These are phyloP conservation scores for Kwoniella shivajii DNA, from an alignment of 1,284 basidiomycete species.

Conservation along the genomic window DNA sequence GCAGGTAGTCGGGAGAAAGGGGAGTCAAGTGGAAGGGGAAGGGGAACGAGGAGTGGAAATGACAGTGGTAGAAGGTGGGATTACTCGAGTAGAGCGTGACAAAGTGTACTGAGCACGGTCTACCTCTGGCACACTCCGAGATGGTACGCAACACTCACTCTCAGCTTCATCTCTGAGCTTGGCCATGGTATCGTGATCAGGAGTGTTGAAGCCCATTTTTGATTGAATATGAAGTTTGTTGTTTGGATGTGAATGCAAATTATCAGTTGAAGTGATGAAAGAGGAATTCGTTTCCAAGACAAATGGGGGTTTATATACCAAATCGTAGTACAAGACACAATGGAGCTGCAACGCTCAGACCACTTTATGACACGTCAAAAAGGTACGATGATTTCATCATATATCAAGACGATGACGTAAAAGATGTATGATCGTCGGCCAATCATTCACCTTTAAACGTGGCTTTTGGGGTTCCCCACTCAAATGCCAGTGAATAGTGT, in stretches of 20 bases:
- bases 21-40: neutral
- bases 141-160: neutral
- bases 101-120: neutral
- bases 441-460: too few species aligned
- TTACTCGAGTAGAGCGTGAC: neutral
- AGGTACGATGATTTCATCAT: too few species aligned
- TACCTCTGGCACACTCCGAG: too few species aligned
- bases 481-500: too few species aligned
- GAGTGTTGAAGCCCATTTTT: slow-evolving; percentile 13
- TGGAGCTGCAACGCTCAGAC: too few species aligned
- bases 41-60: neutral
- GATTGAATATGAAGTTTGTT: neutral
- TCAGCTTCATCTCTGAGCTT: slow-evolving; percentile 8
- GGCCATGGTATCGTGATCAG: slow-evolving; percentile 11
- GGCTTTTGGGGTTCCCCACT: too few species aligned
- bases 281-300: too few species aligned
- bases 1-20: neutral
- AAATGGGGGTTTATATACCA: too few species aligned
- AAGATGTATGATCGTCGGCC: too few species aligned
- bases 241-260: neutral
- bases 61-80: neutral
- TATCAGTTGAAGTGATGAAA: neutral
- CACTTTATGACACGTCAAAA: too few species aligned
- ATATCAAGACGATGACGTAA: too few species aligned
- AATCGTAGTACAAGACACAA: too few species aligned